phyloP scores from a whole-genome alignment of 257 asterid genomes.

The Craterostigma plantagineum region DNA sequence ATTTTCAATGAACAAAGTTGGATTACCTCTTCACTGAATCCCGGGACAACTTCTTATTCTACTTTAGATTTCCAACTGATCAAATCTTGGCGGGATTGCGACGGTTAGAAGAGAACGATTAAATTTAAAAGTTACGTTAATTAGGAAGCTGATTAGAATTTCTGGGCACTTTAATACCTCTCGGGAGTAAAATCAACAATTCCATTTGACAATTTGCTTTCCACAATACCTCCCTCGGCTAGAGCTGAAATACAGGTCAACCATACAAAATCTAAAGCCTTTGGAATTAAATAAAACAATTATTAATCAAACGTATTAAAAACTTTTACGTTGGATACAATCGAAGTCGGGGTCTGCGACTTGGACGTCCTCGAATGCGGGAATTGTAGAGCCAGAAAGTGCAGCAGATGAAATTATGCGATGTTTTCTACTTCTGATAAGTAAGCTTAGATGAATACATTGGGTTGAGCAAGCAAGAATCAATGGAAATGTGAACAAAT shows the following conservation, averaged over 20 bases:
- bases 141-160: not conserved
- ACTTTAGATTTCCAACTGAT: slow-evolving; percentile 72
- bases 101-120: slow-evolving; percentile 10
- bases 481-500: not conserved
- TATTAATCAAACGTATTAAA: slow-evolving; percentile 6
- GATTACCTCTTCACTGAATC: slow-evolving; percentile 38
- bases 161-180: slow-evolving; percentile 24
- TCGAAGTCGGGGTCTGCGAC: slow-evolving; percentile 66
- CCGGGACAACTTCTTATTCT: slow-evolving; percentile 54
- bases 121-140: too few species aligned
- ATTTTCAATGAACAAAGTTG: too few species aligned
- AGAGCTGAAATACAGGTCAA: slow-evolving; percentile 33
- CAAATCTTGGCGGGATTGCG: slow-evolving; percentile 63
- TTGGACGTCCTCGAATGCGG: slow-evolving; percentile 69
- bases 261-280: slow-evolving; percentile 3
- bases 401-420: slow-evolving; percentile 43
- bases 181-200: slow-evolving; percentile 37
- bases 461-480: too few species aligned
- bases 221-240: slow-evolving; percentile 74
- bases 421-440: slow-evolving; percentile 36
- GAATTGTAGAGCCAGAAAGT: slow-evolving; percentile 48
- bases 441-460: not conserved
- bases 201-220: slow-evolving; percentile 53
- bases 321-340: slow-evolving; percentile 45
- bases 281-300: slow-evolving; percentile 1